Conservation (phyloP, 176 grass and related monocot genomes). For the Carex myosuroides region DNA sequence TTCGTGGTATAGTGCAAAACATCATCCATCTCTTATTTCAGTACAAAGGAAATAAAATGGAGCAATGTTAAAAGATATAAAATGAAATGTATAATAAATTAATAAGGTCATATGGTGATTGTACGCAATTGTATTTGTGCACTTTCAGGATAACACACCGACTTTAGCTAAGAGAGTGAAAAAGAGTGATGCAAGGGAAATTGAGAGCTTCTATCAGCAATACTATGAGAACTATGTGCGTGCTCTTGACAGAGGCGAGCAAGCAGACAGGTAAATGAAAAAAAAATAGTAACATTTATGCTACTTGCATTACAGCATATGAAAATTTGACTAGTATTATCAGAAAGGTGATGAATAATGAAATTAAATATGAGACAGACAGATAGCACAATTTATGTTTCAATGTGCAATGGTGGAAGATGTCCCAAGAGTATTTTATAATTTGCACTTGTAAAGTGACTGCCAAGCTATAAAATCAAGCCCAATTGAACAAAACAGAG, state of each 20-base stretch:
- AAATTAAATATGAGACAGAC: background rate
- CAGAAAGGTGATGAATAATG: background rate
- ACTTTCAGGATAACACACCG: conserved; percentile 74
- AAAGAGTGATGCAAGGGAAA: conserved; percentile 85
- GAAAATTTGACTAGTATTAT: background rate
- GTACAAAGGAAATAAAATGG: too few relatives aligned
- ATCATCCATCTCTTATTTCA: background rate
- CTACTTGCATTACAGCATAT: background rate
- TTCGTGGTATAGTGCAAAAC: background rate
- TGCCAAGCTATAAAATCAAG: background rate
- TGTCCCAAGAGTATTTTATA: background rate
- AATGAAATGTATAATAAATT: background rate
- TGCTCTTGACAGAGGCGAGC: conserved; percentile 74
- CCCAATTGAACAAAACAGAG: background rate
- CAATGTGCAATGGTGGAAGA: background rate
- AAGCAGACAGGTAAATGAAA: conserved; percentile 72
- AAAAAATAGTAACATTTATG: background rate
- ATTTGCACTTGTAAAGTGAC: background rate
- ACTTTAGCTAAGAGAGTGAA: conserved; percentile 72
- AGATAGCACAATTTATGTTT: background rate
- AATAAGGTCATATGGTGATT: background rate
- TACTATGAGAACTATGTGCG: conserved; percentile 94
- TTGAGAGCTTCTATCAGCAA: conserved; percentile 93
- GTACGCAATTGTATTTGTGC: background rate
- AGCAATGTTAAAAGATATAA: background rate